Percentiles rank a stretch among this genome's conserved stretches.
Evolutionary conservation across 345 rosid species (phyloP).

Genomic region (Populus alba): DNA sequence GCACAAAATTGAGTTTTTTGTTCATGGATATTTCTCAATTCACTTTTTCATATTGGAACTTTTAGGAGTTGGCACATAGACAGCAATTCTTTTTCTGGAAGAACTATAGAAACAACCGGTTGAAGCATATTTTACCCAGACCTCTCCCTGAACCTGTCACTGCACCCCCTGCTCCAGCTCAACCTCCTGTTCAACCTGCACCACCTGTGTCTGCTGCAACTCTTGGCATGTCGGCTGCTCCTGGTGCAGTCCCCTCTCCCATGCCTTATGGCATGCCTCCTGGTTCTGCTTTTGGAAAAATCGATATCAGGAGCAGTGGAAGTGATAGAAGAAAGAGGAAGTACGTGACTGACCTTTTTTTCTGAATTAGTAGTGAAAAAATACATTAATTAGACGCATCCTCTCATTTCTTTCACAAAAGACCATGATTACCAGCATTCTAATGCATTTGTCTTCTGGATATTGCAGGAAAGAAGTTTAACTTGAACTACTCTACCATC

Average conservation of each 20-base stretch:
- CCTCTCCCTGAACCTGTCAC: conserved; percentile 83
- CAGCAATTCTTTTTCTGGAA: conserved; percentile 98
- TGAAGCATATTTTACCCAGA: conserved; percentile 89
- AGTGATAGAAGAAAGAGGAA: conserved; percentile 85
- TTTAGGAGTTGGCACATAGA: conserved; percentile 89
- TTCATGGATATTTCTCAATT: conserved; percentile 7
- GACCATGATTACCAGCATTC: background rate
- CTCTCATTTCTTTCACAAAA: background rate
- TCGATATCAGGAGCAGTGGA: conserved; percentile 63
- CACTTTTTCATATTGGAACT: conserved; percentile 8
- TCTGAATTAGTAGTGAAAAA: background rate
- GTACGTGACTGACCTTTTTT: conserved; percentile 24
- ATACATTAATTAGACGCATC: background rate
- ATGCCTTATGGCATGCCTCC: conserved; percentile 71
- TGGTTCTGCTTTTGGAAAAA: conserved; percentile 54
- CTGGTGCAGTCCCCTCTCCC: conserved; percentile 69
- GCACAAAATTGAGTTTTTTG: background rate
- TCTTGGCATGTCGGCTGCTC: conserved; percentile 45
- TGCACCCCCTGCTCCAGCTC: conserved; percentile 40
- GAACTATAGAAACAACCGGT: conserved; percentile 87
- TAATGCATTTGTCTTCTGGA: conserved; percentile 11
- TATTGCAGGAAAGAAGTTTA: conserved; percentile 49
- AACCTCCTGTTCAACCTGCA: conserved; percentile 33
- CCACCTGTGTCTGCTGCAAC: conserved; percentile 44
- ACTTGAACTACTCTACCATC: conserved; percentile 3